A percentile compares a stretch with the other conserved stretches of the same genome.
Evolutionary conservation across 2,329 filamentous ascomycete genomes (phyloP).

Genomic region (Aureobasidium musti): DNA sequence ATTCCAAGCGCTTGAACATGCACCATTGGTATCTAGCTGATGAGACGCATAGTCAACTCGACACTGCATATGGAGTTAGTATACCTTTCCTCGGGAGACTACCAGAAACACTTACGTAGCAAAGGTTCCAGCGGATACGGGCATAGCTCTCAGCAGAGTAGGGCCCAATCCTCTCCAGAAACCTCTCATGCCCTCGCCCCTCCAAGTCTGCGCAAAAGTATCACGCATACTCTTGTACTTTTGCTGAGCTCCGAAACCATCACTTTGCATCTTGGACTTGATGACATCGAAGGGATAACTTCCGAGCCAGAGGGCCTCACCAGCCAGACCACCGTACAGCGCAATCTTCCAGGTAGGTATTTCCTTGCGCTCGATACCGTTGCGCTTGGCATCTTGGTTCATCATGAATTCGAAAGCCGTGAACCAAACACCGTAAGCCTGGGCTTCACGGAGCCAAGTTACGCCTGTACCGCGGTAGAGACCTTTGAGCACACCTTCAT

Average conservation of each 20-base stretch:
- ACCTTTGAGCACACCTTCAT: conserved; percentile 68
- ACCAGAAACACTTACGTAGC: conserved; percentile 59
- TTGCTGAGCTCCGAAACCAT: conserved; percentile 75
- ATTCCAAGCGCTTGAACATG: not conserved
- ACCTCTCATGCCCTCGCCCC: conserved; percentile 71
- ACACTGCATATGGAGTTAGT: conserved; percentile 6
- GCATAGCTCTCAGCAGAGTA: conserved; percentile 91
- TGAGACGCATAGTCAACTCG: conserved; percentile 29
- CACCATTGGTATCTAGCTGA: conserved; percentile 1
- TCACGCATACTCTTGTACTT: conserved; percentile 81
- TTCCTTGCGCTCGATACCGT: conserved; percentile 71
- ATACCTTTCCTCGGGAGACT: not conserved
- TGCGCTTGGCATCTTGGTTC: conserved; percentile 81
- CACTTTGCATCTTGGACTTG: conserved; percentile 99
- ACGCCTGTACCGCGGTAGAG: conserved; percentile 87
- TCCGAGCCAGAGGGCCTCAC: conserved; percentile 87
- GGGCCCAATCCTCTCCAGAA: conserved; percentile 96
- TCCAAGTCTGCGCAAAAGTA: conserved; percentile 82
- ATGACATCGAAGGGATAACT: conserved; percentile 97
- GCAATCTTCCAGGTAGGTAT: conserved; percentile 85
- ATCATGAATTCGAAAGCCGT: conserved; percentile 93
- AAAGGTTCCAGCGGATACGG: conserved; percentile 96
- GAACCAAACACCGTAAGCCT: conserved; percentile 97
- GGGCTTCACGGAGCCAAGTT: conserved; percentile 83
- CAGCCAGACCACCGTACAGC: conserved; percentile 87